Conservation (phyloP, 345 rosid genomes). For the Physaria fendleri region DNA sequence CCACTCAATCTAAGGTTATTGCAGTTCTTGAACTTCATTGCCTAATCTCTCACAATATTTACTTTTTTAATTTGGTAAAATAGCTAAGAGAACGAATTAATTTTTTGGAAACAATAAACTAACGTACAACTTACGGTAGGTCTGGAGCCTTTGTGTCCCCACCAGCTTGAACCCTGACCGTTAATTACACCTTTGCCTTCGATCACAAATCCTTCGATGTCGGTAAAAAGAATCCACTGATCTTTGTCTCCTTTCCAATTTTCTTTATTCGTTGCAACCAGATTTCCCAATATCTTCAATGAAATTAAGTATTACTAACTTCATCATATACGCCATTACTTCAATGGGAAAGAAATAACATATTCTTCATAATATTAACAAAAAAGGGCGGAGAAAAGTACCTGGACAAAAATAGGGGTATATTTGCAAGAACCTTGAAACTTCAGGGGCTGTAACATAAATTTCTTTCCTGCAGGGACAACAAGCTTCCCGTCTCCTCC, state of each 20-base stretch:
- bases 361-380: background rate
- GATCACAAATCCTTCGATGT: constrained; percentile 27
- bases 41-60: constrained; percentile 15
- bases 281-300: constrained; percentile 25
- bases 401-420: too few species aligned
- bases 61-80: background rate
- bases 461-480: too few species aligned
- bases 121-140: constrained; percentile 26
- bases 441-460: too few species aligned
- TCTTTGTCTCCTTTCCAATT: constrained; percentile 28
- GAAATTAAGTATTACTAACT: constrained; percentile 1
- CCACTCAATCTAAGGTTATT: constrained; percentile 30
- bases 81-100: background rate
- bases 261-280: constrained; percentile 29
- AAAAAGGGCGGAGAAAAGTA: too few species aligned
- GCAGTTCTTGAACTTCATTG: constrained; percentile 32
- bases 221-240: constrained; percentile 31
- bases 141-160: constrained; percentile 34
- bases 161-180: constrained; percentile 42
- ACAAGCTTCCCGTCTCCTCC: too few species aligned
- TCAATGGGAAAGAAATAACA: too few species aligned
- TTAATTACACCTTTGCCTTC: constrained; percentile 32
- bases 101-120: background rate
- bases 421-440: too few species aligned
- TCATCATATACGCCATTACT: too few species aligned